Base-by-base conservation (phyloP, 2,329 filamentous ascomycete species). In the Proliferodiscus dingleyae region DNA sequence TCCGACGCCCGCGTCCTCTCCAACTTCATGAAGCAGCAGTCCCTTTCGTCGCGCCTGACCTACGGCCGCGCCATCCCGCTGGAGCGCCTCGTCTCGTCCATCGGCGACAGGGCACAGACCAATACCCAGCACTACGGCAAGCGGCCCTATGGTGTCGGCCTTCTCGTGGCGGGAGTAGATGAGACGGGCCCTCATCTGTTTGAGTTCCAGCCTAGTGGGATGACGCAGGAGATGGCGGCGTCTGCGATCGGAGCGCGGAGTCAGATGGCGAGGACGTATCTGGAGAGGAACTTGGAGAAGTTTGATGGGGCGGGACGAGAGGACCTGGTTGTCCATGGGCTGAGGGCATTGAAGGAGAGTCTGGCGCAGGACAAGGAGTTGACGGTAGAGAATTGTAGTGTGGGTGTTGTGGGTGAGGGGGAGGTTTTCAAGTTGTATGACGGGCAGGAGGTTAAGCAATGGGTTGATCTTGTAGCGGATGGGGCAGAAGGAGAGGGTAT, bases 11-110 rank as follows among this genome's bases (percentile, higher is more conserved):
- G 93, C 64, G 93, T 98, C 61, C 89, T 98, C 61, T 96, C 90
- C 77, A 98, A 98, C 81, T 98, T 96, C 77, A 97, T 98, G 91
- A 97, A 96, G 77, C 89, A 95, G 73, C 93, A 97, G 73, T 95
- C 89, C 54, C 88, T 98, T 63, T 87, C 88, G 63, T 91, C 93
- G 62, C 89, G 91, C 68, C 84, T 98, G 61, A 95, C 89, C 47
- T 97, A 95, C 74, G 91, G 88, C 71, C 90, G 93, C 57, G 83
- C 90, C 57, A 93, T 98, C 66, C 88, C 89, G 24, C 75, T 97
- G 65, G 85, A 89, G 63, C 85, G 87, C 53, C 88, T 97, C 61
- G 90, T 95, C 58, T 79, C 83, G 55, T 85, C 91, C 70, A 96
- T 98, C 64, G 91, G 87, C 60, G 89, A 95, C 68, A 93, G 95